Conservation (phyloP, 345 rosid species). For the Hypericum perforatum region DNA sequence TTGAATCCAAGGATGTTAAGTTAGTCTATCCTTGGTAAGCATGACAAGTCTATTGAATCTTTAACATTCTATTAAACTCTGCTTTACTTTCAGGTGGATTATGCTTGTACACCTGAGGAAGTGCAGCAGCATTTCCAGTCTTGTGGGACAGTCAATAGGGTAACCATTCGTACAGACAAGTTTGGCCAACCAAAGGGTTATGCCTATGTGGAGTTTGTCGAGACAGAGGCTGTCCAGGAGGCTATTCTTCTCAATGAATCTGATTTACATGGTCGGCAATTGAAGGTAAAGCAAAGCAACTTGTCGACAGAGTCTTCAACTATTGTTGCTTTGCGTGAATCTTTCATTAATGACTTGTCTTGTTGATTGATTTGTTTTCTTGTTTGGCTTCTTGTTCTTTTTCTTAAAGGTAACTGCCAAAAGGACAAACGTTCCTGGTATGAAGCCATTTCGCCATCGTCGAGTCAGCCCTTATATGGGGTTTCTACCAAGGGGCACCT, state of each 20-base stretch:
- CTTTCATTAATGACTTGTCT: no score
- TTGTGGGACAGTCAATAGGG: conserved; percentile 65
- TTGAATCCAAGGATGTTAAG: background rate
- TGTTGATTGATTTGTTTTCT: background rate
- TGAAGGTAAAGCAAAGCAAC: conserved; percentile 36
- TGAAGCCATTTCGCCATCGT: conserved; percentile 62
- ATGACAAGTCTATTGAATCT: no score
- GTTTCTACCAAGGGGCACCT: conserved; percentile 28
- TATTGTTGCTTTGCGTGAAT: no score
- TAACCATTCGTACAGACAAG: conserved; percentile 64
- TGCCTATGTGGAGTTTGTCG: conserved; percentile 72
- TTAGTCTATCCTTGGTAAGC: no score
- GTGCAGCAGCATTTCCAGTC: conserved; percentile 73
- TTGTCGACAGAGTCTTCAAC: background rate
- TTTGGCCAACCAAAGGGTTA: conserved; percentile 71
- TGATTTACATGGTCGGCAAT: conserved; percentile 59
- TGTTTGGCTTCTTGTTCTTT: background rate
- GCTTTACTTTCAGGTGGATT: conserved; percentile 46
- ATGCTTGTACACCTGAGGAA: conserved; percentile 69
- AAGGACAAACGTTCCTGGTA: conserved; percentile 63
- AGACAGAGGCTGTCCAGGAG: conserved; percentile 53
- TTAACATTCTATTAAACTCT: background rate
- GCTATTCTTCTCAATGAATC: conserved; percentile 60
- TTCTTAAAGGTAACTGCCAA: conserved; percentile 42
- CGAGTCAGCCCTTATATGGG: conserved; percentile 36